Conservation (phyloP, 371 early-diverging fungal genomes). For the Actinomortierella wolfii region DNA sequence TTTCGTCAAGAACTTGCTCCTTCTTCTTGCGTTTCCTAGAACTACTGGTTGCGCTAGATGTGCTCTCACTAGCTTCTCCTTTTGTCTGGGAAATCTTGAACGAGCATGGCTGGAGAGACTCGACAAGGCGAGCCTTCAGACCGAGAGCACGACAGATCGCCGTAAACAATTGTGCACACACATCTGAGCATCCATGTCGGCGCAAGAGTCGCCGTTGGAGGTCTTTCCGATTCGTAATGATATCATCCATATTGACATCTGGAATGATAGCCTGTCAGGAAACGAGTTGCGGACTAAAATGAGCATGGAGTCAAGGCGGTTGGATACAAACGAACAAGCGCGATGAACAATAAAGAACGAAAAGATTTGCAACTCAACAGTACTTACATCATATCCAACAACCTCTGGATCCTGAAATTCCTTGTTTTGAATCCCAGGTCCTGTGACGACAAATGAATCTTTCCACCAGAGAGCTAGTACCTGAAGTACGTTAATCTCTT, state of each 20-base stretch:
- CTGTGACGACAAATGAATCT: conserved; percentile 53
- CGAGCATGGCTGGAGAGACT: conserved; percentile 69
- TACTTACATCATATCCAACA: conserved; percentile 21
- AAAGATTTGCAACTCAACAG: background rate
- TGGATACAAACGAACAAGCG: conserved; percentile 16
- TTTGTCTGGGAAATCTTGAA: conserved; percentile 38
- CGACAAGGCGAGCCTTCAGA: conserved; percentile 62
- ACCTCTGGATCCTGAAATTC: conserved; percentile 44
- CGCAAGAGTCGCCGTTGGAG: conserved; percentile 26
- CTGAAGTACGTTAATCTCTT: conserved; percentile 48
- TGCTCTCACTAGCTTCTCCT: background rate
- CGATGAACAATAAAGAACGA: background rate
- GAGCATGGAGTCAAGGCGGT: background rate
- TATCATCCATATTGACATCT: conserved; percentile 13
- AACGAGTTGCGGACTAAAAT: too few relatives aligned
- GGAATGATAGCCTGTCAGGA: conserved; percentile 20
- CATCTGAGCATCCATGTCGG: conserved; percentile 52
- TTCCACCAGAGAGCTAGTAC: conserved; percentile 64
- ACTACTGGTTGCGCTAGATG: conserved; percentile 7
- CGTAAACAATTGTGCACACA: conserved; percentile 62
- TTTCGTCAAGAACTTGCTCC: conserved; percentile 18
- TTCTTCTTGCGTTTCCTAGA: conserved; percentile 27
- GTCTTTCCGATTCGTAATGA: conserved; percentile 26
- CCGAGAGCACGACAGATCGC: conserved; percentile 59
- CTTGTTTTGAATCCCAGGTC: conserved; percentile 48